Conservation (phyloP, 2,329 filamentous ascomycete species). For the Penicillium italicum region DNA sequence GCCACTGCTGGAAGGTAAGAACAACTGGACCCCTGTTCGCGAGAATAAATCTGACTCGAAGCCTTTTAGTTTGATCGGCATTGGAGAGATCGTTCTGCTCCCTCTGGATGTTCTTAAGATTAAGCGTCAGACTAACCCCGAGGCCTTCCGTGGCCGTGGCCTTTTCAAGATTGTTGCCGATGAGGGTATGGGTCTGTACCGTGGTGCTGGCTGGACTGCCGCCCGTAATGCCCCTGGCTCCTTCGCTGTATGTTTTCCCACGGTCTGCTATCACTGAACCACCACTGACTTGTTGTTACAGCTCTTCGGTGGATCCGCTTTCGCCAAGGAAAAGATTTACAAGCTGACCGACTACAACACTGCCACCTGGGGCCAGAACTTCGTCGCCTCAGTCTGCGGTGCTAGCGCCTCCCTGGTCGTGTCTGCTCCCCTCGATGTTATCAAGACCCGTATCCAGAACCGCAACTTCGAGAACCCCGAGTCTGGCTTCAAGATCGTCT, state of each 20-base stretch:
- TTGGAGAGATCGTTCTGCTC: slow-evolving; percentile 92
- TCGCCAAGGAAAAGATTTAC: slow-evolving; percentile 96
- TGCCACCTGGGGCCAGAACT: slow-evolving; percentile 93
- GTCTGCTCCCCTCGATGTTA: slow-evolving; percentile 92
- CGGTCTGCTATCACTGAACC: slow-evolving; percentile 9
- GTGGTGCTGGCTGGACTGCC: slow-evolving; percentile 96
- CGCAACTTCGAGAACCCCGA: slow-evolving; percentile 98
- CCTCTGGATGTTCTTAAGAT: slow-evolving; percentile 98
- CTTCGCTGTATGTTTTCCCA: slow-evolving; percentile 69
- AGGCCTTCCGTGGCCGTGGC: slow-evolving; percentile 92
- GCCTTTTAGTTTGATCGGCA: slow-evolving; percentile 73
- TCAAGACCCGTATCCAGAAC: slow-evolving; percentile 98
- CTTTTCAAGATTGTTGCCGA: slow-evolving; percentile 85
- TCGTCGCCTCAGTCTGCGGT: slow-evolving; percentile 90
- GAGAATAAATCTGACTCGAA: not conserved
- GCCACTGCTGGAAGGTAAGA: slow-evolving; percentile 83
- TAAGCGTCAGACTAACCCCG: slow-evolving; percentile 98
- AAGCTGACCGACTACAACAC: slow-evolving; percentile 90
- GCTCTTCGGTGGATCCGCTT: slow-evolving; percentile 96
- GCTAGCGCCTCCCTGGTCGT: slow-evolving; percentile 93
- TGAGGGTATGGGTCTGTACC: slow-evolving; percentile 92
- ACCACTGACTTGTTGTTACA: slow-evolving; percentile 36
- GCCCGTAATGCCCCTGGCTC: slow-evolving; percentile 95
- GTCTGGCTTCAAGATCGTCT: slow-evolving; percentile 84
- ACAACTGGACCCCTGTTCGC: not conserved